Evolutionary conservation across 257 asterid genomes (phyloP).

Genomic region (Capsicum rhomboideum): DNA sequence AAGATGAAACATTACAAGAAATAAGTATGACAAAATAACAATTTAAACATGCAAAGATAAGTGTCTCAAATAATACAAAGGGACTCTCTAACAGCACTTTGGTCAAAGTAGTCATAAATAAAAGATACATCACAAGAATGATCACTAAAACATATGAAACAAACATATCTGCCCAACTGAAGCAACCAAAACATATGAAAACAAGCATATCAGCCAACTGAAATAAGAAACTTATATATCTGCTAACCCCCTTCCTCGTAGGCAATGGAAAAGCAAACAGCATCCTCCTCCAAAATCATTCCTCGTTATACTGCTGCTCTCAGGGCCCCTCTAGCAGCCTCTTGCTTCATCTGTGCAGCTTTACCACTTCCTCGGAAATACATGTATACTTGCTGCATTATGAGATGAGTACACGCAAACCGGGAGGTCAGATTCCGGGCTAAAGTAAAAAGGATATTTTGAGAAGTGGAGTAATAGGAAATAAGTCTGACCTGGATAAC

Average conservation of each 20-base stretch:
- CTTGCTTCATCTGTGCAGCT: constrained; percentile 45
- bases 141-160: neutral
- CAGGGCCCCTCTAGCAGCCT: constrained; percentile 45
- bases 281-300: neutral
- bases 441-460: neutral
- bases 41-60: neutral
- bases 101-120: neutral
- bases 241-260: no score
- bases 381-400: constrained; percentile 50
- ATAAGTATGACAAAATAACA: neutral
- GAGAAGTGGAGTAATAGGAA: neutral
- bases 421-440: neutral
- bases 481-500: constrained; percentile 68
- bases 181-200: neutral
- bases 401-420: neutral
- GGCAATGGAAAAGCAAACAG: no score
- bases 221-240: neutral
- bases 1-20: neutral
- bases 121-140: neutral
- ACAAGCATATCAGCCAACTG: neutral
- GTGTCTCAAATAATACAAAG: neutral
- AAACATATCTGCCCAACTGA: neutral
- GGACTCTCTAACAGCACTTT: neutral
- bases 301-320: constrained; percentile 33
- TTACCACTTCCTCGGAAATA: constrained; percentile 54